Evolutionary conservation across 345 rosid genomes (phyloP), one percentile per base, ranked within the genome.

Genomic region (Camelina hispida): DNA sequence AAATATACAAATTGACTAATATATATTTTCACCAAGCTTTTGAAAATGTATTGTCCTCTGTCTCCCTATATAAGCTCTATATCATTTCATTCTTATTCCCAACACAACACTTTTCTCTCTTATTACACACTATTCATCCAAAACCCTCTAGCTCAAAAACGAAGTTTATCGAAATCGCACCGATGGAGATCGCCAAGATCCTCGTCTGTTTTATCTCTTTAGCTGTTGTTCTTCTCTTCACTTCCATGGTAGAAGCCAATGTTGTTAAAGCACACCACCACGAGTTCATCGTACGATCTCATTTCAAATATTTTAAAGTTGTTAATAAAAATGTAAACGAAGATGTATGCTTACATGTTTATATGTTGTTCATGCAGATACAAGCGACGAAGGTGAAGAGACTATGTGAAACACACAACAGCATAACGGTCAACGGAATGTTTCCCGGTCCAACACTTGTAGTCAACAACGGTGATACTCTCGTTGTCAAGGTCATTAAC

Each of bases 381-480:
- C 98, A 95, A 85, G 90, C 85, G 47, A 87, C 98, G 11, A 79
- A 79, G 74, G 97, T 95, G 84, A 89, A 90, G 84, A 89, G 97
- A 89, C 89, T 95, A 77, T 95, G 99, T 85, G 87, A 78, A 61
- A 92, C 96, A 34, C 96, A 88, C 71, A 82, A 81, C 42, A 52
- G 76, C 46, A 89, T 95, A 59, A 95, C 99, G 11, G 98, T 95
- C 2, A 95, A 95, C 44, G 99, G 99, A 53, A 89, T 92, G 91
- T 81, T 82, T 32, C 99, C 99, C 0, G 99, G 99, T 37, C 99
- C 99, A 30, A 87, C 91, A 20, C 58, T 95, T 77, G 98, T 90
- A 75, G 75, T 85, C 32, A 89, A 84, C 22, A 69, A 87, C 65
- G 99, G 99, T 47, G 99, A 95, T 81, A 83, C 89, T 42, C 79